These are phyloP conservation scores for Aspergillus diversus DNA, from an alignment of 495 filamentous ascomycete species.

Conservation along the genomic window DNA sequence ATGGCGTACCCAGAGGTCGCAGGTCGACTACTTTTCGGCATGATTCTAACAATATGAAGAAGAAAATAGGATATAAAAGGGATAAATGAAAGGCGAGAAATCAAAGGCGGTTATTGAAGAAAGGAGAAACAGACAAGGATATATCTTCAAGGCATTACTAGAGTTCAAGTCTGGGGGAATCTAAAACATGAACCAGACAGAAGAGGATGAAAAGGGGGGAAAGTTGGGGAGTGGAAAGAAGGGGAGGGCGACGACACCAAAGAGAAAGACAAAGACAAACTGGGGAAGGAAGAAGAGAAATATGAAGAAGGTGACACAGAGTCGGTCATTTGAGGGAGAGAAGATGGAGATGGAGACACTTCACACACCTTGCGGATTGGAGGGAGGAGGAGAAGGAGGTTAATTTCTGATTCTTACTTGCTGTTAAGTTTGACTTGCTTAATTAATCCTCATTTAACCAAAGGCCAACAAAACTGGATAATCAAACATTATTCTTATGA, in stretches of 20 bases:
- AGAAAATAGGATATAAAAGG: conserved; percentile 21
- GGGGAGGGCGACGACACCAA: background rate
- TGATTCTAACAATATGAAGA: conserved; percentile 25
- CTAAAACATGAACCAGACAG: background rate
- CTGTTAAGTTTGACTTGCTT: background rate
- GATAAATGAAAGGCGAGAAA: conserved; percentile 23
- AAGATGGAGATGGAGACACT: background rate
- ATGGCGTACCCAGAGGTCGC: conserved; percentile 89
- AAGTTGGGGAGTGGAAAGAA: background rate
- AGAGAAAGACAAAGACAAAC: background rate
- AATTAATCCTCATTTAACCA: background rate
- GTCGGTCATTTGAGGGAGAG: conserved; percentile 1
- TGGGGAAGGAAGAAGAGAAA: background rate
- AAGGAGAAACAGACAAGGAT: conserved; percentile 16
- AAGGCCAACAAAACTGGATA: background rate
- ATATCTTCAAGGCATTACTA: conserved; percentile 24
- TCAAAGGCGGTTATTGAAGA: conserved; percentile 18
- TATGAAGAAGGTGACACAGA: background rate
- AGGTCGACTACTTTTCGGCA: conserved; percentile 61
- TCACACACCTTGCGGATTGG: background rate
- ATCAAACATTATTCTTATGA: background rate
- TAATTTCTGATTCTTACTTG: background rate
- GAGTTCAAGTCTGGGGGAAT: conserved; percentile 8
- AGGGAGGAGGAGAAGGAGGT: background rate
- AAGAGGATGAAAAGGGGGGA: background rate